A percentile compares a stretch with the other conserved stretches of the same genome.
phyloP scores from a whole-genome alignment of 345 rosid genomes.

The Nasturtium officinale region DNA sequence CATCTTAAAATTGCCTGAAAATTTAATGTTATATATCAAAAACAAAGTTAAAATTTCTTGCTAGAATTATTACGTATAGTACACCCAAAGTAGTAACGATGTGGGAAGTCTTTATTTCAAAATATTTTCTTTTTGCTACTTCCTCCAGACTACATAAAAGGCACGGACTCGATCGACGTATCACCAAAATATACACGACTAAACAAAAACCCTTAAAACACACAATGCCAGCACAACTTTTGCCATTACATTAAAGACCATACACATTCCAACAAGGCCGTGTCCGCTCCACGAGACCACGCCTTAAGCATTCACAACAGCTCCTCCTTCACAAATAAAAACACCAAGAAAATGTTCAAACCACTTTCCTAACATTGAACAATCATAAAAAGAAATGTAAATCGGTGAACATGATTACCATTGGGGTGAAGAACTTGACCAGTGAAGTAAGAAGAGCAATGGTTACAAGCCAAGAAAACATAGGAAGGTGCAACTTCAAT shows the following conservation, averaged over 20 bases:
- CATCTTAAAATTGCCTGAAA: too few relatives aligned
- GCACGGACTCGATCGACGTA: slow-evolving; percentile 5
- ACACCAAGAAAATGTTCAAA: background rate
- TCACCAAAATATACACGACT: slow-evolving; percentile 10
- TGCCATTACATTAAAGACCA: background rate
- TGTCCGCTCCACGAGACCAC: background rate
- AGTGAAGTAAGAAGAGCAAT: slow-evolving; percentile 77
- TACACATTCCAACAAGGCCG: background rate
- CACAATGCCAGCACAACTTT: background rate
- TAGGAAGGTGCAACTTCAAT: slow-evolving; percentile 70
- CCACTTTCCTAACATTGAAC: background rate
- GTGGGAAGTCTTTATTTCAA: slow-evolving; percentile 3
- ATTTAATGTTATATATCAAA: too few relatives aligned
- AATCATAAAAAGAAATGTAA: background rate
- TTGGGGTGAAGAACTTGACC: slow-evolving; percentile 90
- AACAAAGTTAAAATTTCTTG: too few relatives aligned
- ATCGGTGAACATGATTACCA: slow-evolving; percentile 33
- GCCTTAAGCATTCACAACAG: slow-evolving; percentile 32
- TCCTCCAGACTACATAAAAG: background rate
- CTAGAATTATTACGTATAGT: too few relatives aligned
- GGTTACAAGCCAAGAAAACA: slow-evolving; percentile 76
- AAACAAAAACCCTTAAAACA: background rate
- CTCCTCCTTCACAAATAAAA: slow-evolving; percentile 33
- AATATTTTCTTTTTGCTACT: background rate
- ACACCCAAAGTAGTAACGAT: background rate